Base-by-base conservation (phyloP, 495 filamentous ascomycete species). In the Penicillium tannophilum region DNA sequence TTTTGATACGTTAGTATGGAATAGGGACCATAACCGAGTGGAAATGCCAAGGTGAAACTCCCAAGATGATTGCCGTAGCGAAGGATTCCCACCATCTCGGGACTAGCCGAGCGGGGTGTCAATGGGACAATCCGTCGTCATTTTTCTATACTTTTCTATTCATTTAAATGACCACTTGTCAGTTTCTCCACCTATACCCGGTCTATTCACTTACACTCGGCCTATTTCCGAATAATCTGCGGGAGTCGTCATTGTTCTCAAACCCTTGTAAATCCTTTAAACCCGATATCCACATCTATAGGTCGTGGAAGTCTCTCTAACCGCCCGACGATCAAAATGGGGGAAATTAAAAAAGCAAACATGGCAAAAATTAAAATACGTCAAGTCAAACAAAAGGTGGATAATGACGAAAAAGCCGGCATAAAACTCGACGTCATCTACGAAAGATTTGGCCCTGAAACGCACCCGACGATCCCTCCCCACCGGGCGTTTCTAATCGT, bases 51-150 rank as follows among this genome's bases (percentile, higher is more conserved):
- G 28, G 4, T 7, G 28, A 28, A 28, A 28, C 28, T 28, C 4
- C 28, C 4, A 30, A 24, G 30, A n/a, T 16, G 12, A 17, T 1
- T 24, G 47, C 16, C 26, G 20, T 23, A 2, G 20, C 20, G 14
- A 46, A 23, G 17, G 23, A 31, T 47, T 23, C 14, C 16, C 26
- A 49, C 9, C 26, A 28, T 49, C 26, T 49, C 46, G 46, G 46
- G 24, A 49, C 46, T n/a, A 49, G 26, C 46, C 46, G 46, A 49
- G 26, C 16, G 24, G 46, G 24, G 24, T 26, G 19, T 47, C 5
- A 12, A 47, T 47, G 11, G 10, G 20, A 23, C 44, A 24, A 36
- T 36, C 33, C 26, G 24, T 47, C 19, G 44, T 41, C 39, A 47
- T 39, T 3, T 16, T 33, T 12, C 30, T 31, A 33, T 17, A 35